phyloP scores from a whole-genome alignment of 129 eudicot genomes.

The Flaveria trinervia region DNA sequence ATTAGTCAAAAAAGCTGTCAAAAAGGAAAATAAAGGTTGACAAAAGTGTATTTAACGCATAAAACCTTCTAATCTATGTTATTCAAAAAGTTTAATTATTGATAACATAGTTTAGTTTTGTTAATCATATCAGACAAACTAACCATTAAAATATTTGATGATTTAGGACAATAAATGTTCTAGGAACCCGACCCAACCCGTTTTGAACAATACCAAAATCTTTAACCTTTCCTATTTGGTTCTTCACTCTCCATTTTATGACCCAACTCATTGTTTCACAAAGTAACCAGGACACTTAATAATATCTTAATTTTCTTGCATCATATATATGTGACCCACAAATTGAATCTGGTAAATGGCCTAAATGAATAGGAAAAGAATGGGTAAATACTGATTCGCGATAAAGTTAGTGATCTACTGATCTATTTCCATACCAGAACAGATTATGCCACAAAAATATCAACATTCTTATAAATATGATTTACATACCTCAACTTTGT shows the following conservation, averaged over 20 bases:
- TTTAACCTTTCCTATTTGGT: neutral
- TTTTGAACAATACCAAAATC: neutral
- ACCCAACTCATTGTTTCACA: neutral
- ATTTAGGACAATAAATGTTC: neutral
- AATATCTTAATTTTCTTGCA: neutral
- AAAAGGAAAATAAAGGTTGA: neutral
- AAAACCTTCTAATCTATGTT: neutral
- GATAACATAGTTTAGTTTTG: neutral
- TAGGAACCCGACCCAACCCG: neutral
- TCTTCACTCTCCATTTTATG: neutral
- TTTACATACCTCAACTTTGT: conserved; percentile 31
- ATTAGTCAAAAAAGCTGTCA: neutral
- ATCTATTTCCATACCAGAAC: conserved; percentile 22
- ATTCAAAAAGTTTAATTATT: neutral
- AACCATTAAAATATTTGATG: neutral
- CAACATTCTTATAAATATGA: neutral
- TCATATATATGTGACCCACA: conserved; percentile 10
- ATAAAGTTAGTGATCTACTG: conserved; percentile 5
- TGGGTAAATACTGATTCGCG: neutral
- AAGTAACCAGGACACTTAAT: neutral
- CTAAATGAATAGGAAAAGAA: neutral
- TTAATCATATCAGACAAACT: neutral
- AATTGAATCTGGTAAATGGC: neutral
- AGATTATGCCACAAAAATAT: conserved; percentile 6
- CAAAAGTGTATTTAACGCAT: neutral